Evolutionary conservation across 805 yeast species (phyloP), one percentile per base, ranked within the genome.

Genomic region (Phaffomyces thermotolerans): DNA sequence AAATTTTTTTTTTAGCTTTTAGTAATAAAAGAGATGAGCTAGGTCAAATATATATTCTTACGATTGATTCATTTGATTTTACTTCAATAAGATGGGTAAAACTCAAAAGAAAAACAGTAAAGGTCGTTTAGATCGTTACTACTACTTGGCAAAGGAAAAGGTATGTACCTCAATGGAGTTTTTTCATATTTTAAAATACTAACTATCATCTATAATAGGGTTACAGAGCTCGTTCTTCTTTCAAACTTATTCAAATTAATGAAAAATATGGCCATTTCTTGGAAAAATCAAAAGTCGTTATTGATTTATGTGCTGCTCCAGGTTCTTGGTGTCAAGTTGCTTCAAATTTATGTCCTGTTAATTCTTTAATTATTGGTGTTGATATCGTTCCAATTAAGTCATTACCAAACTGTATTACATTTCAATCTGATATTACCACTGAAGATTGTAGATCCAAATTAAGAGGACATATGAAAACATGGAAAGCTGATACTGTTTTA

Each of bases 271-370:
- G 97, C 31, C 96, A 90, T 65, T 93, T 93, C 63, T 68, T 90
- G 42, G 96, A 90, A 56, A 85, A 87, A 60, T 87, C 96, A 17
- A 93, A 88, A 64, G 98, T 93, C 36, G 96, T 93, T 36, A 86
- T 93, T 41, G 99, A 93, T 75, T 73, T 93, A 56, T 93, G 99
- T 81, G 98, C 98, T 42, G 99, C 99, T 10, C 98, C 98, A 35
- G 99, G 99, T 45, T 88, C 97, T 4, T 93, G 99, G 99, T 93
- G 99, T 75, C 99, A 93, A 69, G 98, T 93, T 36, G 99, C 99
- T 1, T 80, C 95, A 1, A 85, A 89, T 48, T 66, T 88, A 42
- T 89, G 98, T 67, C 98, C 99, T 2, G 72, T 89, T 1, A 88
- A 89, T 64, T 87, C 97, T 1, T 73, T 93, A 53, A 93, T 93